Percentiles rank a stretch among this genome's conserved stretches.
phyloP scores from a whole-genome alignment of 1,284 basidiomycete species.

The Cutaneotrichosporon spelunceum region DNA sequence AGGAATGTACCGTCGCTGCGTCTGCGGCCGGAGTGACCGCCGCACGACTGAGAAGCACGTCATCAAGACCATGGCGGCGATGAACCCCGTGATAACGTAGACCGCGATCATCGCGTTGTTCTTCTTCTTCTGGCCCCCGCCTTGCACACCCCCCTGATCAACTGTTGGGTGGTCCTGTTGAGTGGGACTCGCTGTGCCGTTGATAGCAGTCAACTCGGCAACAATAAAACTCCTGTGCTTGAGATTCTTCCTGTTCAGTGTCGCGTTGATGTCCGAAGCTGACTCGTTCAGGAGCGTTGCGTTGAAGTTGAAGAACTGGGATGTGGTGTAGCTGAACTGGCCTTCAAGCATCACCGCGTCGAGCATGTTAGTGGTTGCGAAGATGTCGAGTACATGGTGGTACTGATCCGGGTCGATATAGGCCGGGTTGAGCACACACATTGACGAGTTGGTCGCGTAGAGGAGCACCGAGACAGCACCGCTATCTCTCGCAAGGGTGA shows the following conservation, averaged over 20 bases:
- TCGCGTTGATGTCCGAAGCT: conserved; percentile 55
- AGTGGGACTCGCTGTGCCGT: conserved; percentile 57
- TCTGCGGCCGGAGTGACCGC: conserved; percentile 60
- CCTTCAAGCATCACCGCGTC: conserved; percentile 59
- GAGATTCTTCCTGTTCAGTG: conserved; percentile 52
- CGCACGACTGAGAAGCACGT: conserved; percentile 53
- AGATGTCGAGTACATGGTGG: conserved; percentile 70
- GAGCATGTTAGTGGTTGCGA: conserved; percentile 51
- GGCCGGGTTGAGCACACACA: conserved; percentile 69
- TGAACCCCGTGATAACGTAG: conserved; percentile 79
- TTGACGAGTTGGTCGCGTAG: conserved; percentile 67
- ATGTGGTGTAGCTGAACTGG: conserved; percentile 60
- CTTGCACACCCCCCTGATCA: conserved; percentile 12
- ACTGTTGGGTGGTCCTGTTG: conserved; percentile 14
- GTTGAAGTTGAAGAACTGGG: conserved; percentile 59
- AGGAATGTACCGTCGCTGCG: conserved; percentile 10
- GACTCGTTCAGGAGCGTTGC: conserved; percentile 40
- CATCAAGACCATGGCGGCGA: conserved; percentile 65
- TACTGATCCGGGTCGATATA: conserved; percentile 62
- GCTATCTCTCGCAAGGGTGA: conserved; percentile 69
- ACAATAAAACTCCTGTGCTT: conserved; percentile 61
- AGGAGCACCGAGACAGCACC: conserved; percentile 78
- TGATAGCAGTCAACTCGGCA: conserved; percentile 62
- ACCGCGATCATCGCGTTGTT: conserved; percentile 63
- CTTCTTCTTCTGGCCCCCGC: conserved; percentile 23